Evolutionary conservation across 2,329 filamentous ascomycete genomes (phyloP).

Genomic region (Verticillium isaacii): DNA sequence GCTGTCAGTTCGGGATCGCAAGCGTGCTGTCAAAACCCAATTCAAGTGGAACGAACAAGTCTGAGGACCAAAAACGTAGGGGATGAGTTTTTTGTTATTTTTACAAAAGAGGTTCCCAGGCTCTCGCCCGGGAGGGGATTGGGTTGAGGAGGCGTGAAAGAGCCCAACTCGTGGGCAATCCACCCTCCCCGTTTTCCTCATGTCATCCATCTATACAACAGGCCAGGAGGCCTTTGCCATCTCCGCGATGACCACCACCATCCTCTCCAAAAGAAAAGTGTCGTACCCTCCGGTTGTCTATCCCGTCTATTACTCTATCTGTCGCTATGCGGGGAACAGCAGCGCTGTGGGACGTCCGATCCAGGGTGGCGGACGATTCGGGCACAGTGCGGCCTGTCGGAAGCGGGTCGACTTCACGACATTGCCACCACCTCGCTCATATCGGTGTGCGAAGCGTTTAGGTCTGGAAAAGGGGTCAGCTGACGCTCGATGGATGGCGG

Average conservation of each 20-base stretch:
- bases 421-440: not conserved
- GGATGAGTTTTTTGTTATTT: conserved; percentile 1
- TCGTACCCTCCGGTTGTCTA: conserved; percentile 1
- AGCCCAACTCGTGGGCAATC: not conserved
- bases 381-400: not conserved
- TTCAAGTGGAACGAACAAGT: not conserved
- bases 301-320: conserved; percentile 4
- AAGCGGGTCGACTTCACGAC: not conserved
- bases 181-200: not conserved
- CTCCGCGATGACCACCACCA: not conserved
- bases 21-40: not conserved
- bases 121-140: not conserved
- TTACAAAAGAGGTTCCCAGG: not conserved
- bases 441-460: conserved; percentile 8
- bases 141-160: not conserved
- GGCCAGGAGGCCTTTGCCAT: not conserved
- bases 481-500: not conserved
- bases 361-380: not conserved
- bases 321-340: not conserved
- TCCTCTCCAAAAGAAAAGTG: not conserved
- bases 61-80: not conserved
- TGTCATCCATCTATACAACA: conserved; percentile 1
- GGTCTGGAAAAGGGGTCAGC: conserved; percentile 4
- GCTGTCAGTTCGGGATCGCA: not conserved
- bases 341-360: not conserved